Conservation (phyloP, 2,329 filamentous ascomycete genomes). For the Fusarium pilosicola region DNA sequence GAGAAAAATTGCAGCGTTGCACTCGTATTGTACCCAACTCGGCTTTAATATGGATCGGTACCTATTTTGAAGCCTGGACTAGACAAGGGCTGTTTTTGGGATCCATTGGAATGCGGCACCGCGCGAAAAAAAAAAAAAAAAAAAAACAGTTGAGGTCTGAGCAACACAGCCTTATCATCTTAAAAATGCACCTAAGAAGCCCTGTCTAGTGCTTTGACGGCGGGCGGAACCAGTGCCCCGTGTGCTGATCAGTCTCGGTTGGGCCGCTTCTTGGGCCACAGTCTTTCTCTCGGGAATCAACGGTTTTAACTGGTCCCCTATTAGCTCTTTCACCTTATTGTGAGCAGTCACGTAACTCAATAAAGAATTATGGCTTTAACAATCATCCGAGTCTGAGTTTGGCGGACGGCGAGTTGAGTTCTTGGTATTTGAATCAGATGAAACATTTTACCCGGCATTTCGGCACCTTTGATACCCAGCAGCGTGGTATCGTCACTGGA, state of each 20-base stretch:
- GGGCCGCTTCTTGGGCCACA: background rate
- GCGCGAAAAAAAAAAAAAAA: fast-evolving
- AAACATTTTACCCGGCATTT: background rate
- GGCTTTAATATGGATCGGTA: background rate
- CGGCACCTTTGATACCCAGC: background rate
- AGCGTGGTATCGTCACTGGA: background rate
- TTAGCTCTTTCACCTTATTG: background rate
- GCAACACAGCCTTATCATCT: background rate
- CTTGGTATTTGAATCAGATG: background rate
- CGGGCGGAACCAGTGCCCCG: background rate
- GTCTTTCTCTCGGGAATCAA: background rate
- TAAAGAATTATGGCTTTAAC: background rate
- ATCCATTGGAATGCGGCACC: background rate
- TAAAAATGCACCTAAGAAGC: background rate
- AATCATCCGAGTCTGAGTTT: background rate
- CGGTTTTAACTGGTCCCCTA: background rate
- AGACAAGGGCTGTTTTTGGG: background rate
- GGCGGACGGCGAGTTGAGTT: background rate
- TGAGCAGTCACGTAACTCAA: background rate
- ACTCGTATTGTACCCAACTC: background rate
- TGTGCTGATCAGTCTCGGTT: background rate
- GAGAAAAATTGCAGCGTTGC: background rate
- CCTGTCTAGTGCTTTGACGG: background rate
- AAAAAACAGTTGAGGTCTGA: background rate
- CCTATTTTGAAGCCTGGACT: background rate